A percentile compares a stretch with the other conserved stretches of the same genome.
phyloP scores from a whole-genome alignment of 2,329 filamentous ascomycete species.

The Xylariaceae sp. region DNA sequence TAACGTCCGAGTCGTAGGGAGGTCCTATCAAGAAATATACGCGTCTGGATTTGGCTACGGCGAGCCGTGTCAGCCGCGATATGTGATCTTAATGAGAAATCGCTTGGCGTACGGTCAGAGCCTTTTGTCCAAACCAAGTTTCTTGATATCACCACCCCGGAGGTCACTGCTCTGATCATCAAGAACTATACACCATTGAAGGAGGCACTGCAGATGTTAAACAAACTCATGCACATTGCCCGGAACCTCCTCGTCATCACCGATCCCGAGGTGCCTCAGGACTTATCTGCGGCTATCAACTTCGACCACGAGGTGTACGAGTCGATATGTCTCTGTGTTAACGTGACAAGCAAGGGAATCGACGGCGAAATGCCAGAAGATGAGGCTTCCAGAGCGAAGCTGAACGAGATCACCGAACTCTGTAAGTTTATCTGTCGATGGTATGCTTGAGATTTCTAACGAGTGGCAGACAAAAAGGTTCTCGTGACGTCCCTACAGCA shows the following conservation, averaged over 20 bases:
- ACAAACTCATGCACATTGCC: slow-evolving; percentile 69
- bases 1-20: slow-evolving; percentile 46
- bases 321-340: slow-evolving; percentile 66
- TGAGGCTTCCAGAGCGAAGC: slow-evolving; percentile 57
- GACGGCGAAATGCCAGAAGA: slow-evolving; percentile 64
- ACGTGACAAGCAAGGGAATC: slow-evolving; percentile 69
- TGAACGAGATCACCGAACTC: slow-evolving; percentile 66
- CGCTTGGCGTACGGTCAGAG: slow-evolving; percentile 57
- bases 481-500: slow-evolving; percentile 68
- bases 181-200: slow-evolving; percentile 64
- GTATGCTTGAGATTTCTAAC: slow-evolving; percentile 19
- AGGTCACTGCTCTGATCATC: slow-evolving; percentile 64
- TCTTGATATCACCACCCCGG: slow-evolving; percentile 58
- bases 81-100: slow-evolving; percentile 61
- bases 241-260: slow-evolving; percentile 66
- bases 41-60: slow-evolving; percentile 67
- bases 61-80: slow-evolving; percentile 64
- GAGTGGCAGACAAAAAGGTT: slow-evolving; percentile 61
- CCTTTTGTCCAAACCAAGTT: slow-evolving; percentile 56
- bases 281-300: slow-evolving; percentile 64
- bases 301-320: slow-evolving; percentile 70
- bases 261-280: slow-evolving; percentile 66
- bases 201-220: slow-evolving; percentile 64
- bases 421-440: slow-evolving; percentile 47
- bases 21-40: slow-evolving; percentile 62